phyloP scores from a whole-genome alignment of 176 grass and related monocot genomes.

The Ananas comosus region DNA sequence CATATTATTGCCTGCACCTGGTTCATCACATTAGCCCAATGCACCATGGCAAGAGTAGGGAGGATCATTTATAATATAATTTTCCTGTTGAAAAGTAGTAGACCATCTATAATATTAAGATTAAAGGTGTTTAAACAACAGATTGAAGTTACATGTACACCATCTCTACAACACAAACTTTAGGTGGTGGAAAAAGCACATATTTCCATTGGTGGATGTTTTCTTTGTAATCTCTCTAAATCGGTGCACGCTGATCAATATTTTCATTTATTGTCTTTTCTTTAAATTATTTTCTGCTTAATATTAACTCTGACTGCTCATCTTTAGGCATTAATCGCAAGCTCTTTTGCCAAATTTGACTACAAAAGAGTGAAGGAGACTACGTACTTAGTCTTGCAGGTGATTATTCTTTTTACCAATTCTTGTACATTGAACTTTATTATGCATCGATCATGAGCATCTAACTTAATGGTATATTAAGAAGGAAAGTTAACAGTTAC shows the following conservation, averaged over 20 bases:
- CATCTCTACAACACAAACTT: no score
- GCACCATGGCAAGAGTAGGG: no score
- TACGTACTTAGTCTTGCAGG: constrained; percentile 57
- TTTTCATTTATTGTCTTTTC: not conserved
- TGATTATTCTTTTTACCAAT: constrained; percentile 19
- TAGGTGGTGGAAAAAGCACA: no score
- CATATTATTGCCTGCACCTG: no score
- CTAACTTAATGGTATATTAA: not conserved
- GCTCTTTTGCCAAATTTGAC: constrained; percentile 64
- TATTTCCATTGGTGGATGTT: no score
- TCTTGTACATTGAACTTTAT: not conserved
- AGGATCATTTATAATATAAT: no score
- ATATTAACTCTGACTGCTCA: constrained; percentile 8
- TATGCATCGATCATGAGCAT: not conserved
- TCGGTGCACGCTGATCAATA: not conserved
- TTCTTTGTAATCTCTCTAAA: no score
- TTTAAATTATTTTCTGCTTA: not conserved
- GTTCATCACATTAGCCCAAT: not conserved
- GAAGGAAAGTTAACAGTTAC: constrained; percentile 15
- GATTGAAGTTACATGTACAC: no score
- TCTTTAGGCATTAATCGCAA: constrained; percentile 72
- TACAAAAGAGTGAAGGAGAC: constrained; percentile 68
- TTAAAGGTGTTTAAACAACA: no score
- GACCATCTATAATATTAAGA: no score
- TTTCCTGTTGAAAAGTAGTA: no score